Conservation (phyloP, 768 basidiomycete genomes). For the Auricularia sp. region DNA sequence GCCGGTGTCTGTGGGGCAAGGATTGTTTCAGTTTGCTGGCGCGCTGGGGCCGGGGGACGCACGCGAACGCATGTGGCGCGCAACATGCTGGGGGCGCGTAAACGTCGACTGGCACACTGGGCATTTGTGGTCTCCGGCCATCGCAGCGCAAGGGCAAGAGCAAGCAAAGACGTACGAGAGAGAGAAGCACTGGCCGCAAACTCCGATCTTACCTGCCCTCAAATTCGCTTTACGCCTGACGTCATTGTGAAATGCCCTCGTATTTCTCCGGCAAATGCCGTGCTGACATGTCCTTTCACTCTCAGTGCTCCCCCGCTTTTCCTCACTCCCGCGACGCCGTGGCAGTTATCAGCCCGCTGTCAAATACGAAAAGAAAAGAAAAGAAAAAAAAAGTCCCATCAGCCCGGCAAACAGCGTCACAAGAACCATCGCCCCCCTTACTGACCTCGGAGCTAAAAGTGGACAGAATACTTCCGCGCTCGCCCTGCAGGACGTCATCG, state of each 20-base stretch:
- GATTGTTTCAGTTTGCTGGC: conserved; percentile 10
- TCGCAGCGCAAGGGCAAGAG: conserved; percentile 16
- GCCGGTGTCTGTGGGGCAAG: conserved; percentile 57
- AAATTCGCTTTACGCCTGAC: no score
- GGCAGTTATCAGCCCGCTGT: conserved; percentile 26
- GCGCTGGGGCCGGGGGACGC: conserved; percentile 26
- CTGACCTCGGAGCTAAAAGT: conserved; percentile 72
- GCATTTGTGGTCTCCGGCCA: conserved; percentile 81
- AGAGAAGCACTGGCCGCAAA: conserved; percentile 6
- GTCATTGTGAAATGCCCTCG: no score
- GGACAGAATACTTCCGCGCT: conserved; percentile 84
- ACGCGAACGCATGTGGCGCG: conserved; percentile 86
- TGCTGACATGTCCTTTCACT: no score
- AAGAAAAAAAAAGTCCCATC: not conserved
- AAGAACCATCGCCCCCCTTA: conserved; percentile 16
- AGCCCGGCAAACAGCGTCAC: not conserved
- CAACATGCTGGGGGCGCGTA: conserved; percentile 83
- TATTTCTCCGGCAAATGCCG: no score
- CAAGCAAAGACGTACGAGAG: conserved; percentile 7
- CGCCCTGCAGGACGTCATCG: conserved; percentile 34
- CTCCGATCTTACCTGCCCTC: not conserved
- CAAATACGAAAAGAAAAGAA: not conserved
- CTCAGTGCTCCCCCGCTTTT: no score
- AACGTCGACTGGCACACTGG: conserved; percentile 82
- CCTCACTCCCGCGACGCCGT: conserved; percentile 16